These are phyloP conservation scores for Umbelopsis ramanniana DNA, from an alignment of 192 early-diverging fungal genomes.

Conservation along the genomic window DNA sequence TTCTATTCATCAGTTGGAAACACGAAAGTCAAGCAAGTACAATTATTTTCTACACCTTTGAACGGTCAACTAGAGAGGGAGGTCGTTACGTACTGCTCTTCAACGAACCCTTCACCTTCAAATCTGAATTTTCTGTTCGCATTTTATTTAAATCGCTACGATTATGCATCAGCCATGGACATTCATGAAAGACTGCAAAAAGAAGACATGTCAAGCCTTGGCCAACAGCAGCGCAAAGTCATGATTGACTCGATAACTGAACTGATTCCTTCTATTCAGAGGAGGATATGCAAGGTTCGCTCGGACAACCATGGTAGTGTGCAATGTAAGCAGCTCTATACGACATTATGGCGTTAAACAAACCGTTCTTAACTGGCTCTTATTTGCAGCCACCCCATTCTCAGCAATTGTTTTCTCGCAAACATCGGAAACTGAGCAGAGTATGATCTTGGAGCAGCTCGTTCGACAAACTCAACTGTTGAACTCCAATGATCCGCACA, in stretches of 20 bases:
- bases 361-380: neutral
- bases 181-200: neutral
- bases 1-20: neutral
- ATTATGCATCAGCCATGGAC: neutral
- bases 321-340: neutral
- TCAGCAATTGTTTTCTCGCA: neutral
- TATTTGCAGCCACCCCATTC: neutral
- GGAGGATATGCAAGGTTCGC: neutral
- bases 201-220: neutral
- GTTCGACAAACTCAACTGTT: neutral
- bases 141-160: neutral
- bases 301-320: neutral
- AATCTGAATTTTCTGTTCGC: constrained; percentile 11
- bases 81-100: neutral
- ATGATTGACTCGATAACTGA: neutral
- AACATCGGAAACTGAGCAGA: neutral
- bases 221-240: constrained; percentile 7
- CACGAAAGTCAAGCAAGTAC: neutral
- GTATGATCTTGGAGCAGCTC: neutral
- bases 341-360: no score
- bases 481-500: neutral
- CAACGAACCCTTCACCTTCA: neutral
- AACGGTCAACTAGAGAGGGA: neutral
- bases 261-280: neutral
- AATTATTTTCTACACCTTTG: neutral